Percentiles rank a stretch among this genome's conserved stretches.
phyloP scores from a whole-genome alignment of 768 basidiomycete species.

The Rhizopogon rudus region DNA sequence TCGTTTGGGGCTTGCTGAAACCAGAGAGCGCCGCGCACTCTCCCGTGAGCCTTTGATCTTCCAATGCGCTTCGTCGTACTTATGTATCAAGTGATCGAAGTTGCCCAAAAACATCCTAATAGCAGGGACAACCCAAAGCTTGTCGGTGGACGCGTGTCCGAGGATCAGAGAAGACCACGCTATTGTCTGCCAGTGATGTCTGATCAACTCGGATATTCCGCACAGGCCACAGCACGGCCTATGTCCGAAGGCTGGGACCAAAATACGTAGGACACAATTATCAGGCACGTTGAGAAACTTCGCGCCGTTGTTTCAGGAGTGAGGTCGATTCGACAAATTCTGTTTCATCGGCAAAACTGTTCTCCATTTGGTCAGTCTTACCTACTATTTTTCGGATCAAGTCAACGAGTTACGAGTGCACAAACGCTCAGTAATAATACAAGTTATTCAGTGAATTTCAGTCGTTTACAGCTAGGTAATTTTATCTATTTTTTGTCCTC shows the following conservation, averaged over 20 bases:
- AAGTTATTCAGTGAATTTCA: background rate
- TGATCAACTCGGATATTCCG: slow-evolving; percentile 44
- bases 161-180: background rate
- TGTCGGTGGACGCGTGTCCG: slow-evolving; percentile 19
- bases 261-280: slow-evolving; percentile 52
- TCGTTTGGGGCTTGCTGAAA: slow-evolving; percentile 15
- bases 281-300: slow-evolving; percentile 47
- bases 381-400: slow-evolving; percentile 39
- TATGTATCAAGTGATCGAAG: slow-evolving; percentile 10
- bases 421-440: slow-evolving; percentile 55
- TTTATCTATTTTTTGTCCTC: background rate
- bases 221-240: slow-evolving; percentile 41
- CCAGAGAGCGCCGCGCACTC: slow-evolving; percentile 52
- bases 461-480: background rate
- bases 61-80: background rate
- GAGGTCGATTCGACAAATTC: slow-evolving; percentile 27
- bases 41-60: slow-evolving; percentile 38
- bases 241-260: slow-evolving; percentile 37
- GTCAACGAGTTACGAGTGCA: slow-evolving; percentile 48
- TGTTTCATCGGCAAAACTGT: background rate
- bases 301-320: slow-evolving; percentile 61
- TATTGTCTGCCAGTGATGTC: slow-evolving; percentile 23
- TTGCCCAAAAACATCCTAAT: slow-evolving; percentile 20
- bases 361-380: background rate
- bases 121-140: slow-evolving; percentile 29